phyloP scores from a whole-genome alignment of 345 rosid genomes.

The Sonneratia alba region DNA sequence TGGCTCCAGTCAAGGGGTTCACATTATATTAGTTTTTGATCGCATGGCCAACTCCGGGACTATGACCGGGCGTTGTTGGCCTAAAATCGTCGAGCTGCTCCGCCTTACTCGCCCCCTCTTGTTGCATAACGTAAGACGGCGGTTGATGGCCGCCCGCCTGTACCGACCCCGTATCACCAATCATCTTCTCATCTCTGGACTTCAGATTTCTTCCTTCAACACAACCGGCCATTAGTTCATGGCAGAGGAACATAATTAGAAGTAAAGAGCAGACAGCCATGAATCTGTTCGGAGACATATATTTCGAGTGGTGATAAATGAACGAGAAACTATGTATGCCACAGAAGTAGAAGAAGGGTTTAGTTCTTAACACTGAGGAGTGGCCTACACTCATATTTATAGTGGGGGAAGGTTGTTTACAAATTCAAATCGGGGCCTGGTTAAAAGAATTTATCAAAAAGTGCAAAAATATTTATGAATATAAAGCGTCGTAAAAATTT shows the following conservation, averaged over 20 bases:
- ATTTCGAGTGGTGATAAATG: not conserved
- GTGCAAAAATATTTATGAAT: too few species aligned
- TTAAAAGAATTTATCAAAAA: too few species aligned
- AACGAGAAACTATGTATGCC: not conserved
- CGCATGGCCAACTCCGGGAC: constrained; percentile 44
- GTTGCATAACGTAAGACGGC: not conserved
- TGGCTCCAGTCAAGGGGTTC: not conserved
- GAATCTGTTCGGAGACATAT: not conserved
- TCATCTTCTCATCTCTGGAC: not conserved
- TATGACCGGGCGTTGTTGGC: constrained; percentile 34
- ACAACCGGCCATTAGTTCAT: not conserved
- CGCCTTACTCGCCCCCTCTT: constrained; percentile 2
- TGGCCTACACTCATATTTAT: not conserved
- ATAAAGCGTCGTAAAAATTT: too few species aligned
- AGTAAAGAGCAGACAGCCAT: not conserved
- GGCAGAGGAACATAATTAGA: constrained; percentile 3
- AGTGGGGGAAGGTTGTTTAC: not conserved
- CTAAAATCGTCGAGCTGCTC: constrained; percentile 19
- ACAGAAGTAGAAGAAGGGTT: not conserved
- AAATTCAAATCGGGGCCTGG: too few species aligned
- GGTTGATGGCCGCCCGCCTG: not conserved
- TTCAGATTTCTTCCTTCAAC: constrained; percentile 3
- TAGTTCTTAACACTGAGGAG: not conserved
- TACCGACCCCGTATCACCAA: not conserved
- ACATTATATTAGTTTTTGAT: constrained; percentile 11